These are phyloP conservation scores for Lasiodiplodia citricola DNA, from an alignment of 2,329 filamentous ascomycete species.

Conservation along the genomic window DNA sequence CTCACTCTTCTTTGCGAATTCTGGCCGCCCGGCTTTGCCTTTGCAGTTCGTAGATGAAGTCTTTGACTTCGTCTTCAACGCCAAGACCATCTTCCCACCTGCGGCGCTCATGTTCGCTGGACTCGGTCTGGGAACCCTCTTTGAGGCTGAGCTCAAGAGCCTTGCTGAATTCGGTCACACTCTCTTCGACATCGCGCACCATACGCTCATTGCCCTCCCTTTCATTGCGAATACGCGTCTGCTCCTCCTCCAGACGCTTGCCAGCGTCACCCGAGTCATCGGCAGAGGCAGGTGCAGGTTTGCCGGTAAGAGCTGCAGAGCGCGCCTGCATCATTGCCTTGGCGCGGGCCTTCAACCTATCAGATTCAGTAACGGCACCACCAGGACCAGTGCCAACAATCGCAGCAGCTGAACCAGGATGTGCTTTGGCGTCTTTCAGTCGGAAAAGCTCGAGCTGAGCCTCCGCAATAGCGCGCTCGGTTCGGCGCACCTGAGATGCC, in stretches of 20 bases:
- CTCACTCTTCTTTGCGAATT: slow-evolving; percentile 64
- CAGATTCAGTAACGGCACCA: slow-evolving; percentile 87
- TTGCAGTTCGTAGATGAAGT: slow-evolving; percentile 97
- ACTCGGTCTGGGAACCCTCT: slow-evolving; percentile 74
- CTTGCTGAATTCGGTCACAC: slow-evolving; percentile 84
- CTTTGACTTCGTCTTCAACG: slow-evolving; percentile 94
- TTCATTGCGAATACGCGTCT: slow-evolving; percentile 77
- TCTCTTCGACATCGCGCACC: slow-evolving; percentile 96
- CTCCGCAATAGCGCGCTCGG: slow-evolving; percentile 91
- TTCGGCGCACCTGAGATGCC: slow-evolving; percentile 87
- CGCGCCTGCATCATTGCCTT: slow-evolving; percentile 99
- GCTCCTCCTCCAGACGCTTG: slow-evolving; percentile 88
- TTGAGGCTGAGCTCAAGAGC: slow-evolving; percentile 88
- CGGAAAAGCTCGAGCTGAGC: slow-evolving; percentile 91
- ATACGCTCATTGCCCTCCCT: slow-evolving; percentile 94
- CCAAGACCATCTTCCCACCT: slow-evolving; percentile 96
- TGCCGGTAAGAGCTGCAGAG: slow-evolving; percentile 88
- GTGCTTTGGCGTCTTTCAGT: slow-evolving; percentile 87
- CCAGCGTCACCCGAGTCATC: slow-evolving; percentile 79
- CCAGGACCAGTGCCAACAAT: slow-evolving; percentile 94
- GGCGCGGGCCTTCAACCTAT: slow-evolving; percentile 90
- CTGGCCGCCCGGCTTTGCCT: slow-evolving; percentile 79
- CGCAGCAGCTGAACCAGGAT: slow-evolving; percentile 78
- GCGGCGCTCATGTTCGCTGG: slow-evolving; percentile 86
- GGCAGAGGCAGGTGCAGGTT: slow-evolving; percentile 69